These are phyloP conservation scores for Penicillium decumbens DNA, from an alignment of 2,329 filamentous ascomycete species.

Conservation along the genomic window DNA sequence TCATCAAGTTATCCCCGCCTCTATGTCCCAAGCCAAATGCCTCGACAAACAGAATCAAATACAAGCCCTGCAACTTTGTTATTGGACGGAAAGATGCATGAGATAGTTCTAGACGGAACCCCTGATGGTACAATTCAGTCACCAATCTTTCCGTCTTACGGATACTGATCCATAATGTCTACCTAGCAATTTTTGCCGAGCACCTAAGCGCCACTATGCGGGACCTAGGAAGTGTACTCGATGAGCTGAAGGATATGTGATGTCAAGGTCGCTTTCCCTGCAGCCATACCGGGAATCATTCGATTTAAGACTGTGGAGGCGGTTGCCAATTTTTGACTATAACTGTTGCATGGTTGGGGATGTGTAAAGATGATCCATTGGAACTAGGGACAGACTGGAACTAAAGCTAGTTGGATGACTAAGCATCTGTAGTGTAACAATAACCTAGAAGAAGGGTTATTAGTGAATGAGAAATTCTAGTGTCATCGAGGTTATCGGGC, in stretches of 20 bases:
- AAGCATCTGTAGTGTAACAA: no score
- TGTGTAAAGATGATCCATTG: no score
- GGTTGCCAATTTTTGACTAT: neutral
- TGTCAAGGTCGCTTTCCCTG: slow-evolving; percentile 3
- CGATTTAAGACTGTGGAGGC: neutral
- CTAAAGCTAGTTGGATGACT: no score
- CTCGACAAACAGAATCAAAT: slow-evolving; percentile 20
- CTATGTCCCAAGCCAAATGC: slow-evolving; percentile 18
- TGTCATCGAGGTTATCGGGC: neutral
- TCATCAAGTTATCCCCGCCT: slow-evolving; percentile 23
- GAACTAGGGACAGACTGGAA: no score
- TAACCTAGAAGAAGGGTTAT: no score
- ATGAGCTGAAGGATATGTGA: slow-evolving; percentile 23
- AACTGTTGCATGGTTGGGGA: no score
- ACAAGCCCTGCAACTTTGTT: slow-evolving; percentile 25
- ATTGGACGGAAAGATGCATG: slow-evolving; percentile 24
- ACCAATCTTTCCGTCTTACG: neutral
- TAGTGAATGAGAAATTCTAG: neutral
- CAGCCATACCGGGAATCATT: neutral
- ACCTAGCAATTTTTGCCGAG: slow-evolving; percentile 24
- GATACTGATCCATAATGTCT: slow-evolving; percentile 8
- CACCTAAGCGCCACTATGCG: slow-evolving; percentile 15
- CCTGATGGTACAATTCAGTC: slow-evolving; percentile 18
- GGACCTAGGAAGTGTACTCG: slow-evolving; percentile 12
- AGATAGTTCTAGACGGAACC: slow-evolving; percentile 25